Conservation (phyloP, 2,329 filamentous ascomycete genomes). For the Colletotrichum tamarilloi region DNA sequence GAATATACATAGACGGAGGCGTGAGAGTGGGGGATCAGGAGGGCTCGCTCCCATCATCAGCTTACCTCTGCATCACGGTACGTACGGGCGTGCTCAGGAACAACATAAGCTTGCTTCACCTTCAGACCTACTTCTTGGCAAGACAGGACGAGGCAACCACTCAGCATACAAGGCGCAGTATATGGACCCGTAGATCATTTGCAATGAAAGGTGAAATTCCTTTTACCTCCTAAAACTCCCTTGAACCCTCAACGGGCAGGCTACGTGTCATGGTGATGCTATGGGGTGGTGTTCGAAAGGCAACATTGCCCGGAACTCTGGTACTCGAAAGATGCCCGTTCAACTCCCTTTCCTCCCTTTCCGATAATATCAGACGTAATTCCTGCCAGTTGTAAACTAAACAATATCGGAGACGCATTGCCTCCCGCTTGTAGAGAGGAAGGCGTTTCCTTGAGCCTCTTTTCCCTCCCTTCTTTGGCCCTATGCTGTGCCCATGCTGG, state of each 20-base stretch:
- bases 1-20: not conserved
- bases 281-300: not conserved
- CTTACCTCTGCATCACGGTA: not conserved
- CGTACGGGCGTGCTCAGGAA: not conserved
- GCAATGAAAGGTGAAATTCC: not conserved
- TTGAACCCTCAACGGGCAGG: not conserved
- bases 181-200: not conserved
- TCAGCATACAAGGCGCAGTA: not conserved
- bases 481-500: not conserved
- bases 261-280: slow-evolving; percentile 2
- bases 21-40: not conserved
- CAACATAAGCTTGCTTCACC: not conserved
- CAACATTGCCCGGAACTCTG: not conserved
- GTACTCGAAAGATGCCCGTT: not conserved
- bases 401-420: slow-evolving; percentile 2
- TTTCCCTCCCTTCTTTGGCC: not conserved
- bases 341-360: slow-evolving; percentile 3
- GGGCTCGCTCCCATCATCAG: not conserved
- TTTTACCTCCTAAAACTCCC: not conserved
- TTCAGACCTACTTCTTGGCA: not conserved
- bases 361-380: not conserved
- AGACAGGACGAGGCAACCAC: not conserved
- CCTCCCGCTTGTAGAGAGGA: not conserved
- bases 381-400: not conserved
- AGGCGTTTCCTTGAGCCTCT: not conserved